A percentile compares a stretch with the other conserved stretches of the same genome.
Conservation (phyloP, 768 basidiomycete genomes). For the Lentinula guzmanii region DNA sequence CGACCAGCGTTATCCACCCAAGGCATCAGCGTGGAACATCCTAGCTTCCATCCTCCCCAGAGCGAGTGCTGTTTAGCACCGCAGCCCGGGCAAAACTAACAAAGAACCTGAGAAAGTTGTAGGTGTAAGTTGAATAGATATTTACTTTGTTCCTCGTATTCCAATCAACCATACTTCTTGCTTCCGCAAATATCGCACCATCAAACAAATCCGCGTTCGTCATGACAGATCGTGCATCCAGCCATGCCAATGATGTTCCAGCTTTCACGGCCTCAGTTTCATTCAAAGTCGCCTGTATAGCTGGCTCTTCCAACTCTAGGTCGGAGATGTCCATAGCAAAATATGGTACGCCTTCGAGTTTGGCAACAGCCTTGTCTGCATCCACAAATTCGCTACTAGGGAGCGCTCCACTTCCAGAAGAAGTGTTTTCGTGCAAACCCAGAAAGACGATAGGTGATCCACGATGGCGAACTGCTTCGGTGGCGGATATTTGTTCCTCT, state of each 20-base stretch:
- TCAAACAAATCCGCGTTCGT: conserved; percentile 53
- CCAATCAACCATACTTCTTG: conserved; percentile 87
- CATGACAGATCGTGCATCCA: conserved; percentile 58
- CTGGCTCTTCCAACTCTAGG: conserved; percentile 30
- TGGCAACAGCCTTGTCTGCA: conserved; percentile 45
- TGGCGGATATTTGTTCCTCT: conserved; percentile 26
- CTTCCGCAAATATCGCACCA: conserved; percentile 73
- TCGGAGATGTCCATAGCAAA: conserved; percentile 76
- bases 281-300: conserved; percentile 37
- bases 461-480: conserved; percentile 55
- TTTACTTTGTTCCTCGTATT: conserved; percentile 80
- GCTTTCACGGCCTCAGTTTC: conserved; percentile 26
- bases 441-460: conserved; percentile 70
- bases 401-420: conserved; percentile 39
- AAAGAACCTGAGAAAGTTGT: neutral
- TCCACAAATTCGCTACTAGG: conserved; percentile 62
- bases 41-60: conserved; percentile 96
- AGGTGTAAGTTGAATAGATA: neutral
- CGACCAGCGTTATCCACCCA: conserved; percentile 61
- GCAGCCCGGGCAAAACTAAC: conserved; percentile 85
- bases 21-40: conserved; percentile 69
- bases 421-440: conserved; percentile 59
- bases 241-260: conserved; percentile 45
- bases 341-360: conserved; percentile 76
- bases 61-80: conserved; percentile 75